These are phyloP conservation scores for Calonectria pseudoturangicola DNA, from an alignment of 2,329 filamentous ascomycete species.

Conservation along the genomic window DNA sequence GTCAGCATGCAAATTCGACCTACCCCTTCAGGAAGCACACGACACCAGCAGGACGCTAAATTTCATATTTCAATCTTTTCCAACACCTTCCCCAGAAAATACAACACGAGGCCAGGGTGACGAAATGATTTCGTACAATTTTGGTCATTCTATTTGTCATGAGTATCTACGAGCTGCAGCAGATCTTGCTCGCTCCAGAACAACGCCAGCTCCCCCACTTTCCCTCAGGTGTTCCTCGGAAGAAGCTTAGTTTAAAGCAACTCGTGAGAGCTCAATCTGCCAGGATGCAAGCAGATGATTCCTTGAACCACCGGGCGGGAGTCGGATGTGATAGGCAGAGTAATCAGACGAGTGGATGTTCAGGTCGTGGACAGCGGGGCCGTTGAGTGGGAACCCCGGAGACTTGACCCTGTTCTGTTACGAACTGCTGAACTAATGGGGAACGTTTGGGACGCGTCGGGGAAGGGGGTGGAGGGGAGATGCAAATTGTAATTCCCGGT, in stretches of 20 bases:
- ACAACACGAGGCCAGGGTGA: not conserved
- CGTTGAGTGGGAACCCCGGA: slow-evolving; percentile 19
- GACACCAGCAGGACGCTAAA: not conserved
- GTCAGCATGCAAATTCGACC: not conserved
- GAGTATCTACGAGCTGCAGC: slow-evolving; percentile 3
- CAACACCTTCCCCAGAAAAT: not conserved
- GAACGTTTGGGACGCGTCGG: slow-evolving; percentile 1
- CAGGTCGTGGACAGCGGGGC: not conserved
- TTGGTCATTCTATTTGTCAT: slow-evolving; percentile 19
- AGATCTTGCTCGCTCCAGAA: not conserved
- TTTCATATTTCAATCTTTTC: not conserved
- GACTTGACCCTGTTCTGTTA: not conserved
- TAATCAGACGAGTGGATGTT: slow-evolving; percentile 9
- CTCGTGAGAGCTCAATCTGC: not conserved
- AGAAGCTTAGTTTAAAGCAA: slow-evolving; percentile 26
- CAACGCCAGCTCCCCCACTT: not conserved
- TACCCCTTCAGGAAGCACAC: not conserved
- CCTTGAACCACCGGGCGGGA: slow-evolving; percentile 10
- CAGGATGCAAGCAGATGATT: slow-evolving; percentile 18
- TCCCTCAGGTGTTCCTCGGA: not conserved
- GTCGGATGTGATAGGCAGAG: slow-evolving; percentile 23
- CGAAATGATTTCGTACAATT: not conserved
- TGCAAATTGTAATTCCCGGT: not conserved
- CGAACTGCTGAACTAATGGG: slow-evolving; percentile 16
- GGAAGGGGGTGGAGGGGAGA: not conserved